Base-by-base conservation (phyloP, 164 flowering plant genomes). In the Magnolia sinica region DNA sequence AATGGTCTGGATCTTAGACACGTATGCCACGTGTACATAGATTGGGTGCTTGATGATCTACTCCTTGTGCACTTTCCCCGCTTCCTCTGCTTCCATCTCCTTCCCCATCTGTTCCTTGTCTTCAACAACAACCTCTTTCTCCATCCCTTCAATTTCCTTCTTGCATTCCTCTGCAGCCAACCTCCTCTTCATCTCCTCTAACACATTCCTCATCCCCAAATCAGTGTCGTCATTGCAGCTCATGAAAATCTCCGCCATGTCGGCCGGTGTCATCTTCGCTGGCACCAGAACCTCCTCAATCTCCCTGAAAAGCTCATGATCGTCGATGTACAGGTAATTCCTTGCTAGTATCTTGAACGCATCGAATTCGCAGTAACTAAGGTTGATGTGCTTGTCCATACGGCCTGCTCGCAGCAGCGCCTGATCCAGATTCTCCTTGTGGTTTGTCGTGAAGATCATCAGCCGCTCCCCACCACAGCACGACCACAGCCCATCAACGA, bases 401-500 rank as follows among this genome's bases (percentile, higher is more conserved):
- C 85, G 64, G 4, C 85, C 85, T 0, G 85, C 61, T 27, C 85
- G 70, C 61, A 83, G 63, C 73, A 83, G 61, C 0, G 83, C 85
- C 7, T 31, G 71, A 14, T 83, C 85, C 22, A 83, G 83, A 70
- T 80, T 83, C 70, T 83, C 85, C 75, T 78, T 80, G 63, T 83
- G 78, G 50, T 83, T 83, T 0, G 85, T 83, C 13, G 85, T 83
- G 29, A 83, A 83, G 61, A 83, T 83, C 58, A 83, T 83, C 59
- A 83, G 31, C 70, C 81, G 71, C 72, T 83, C 85, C 11, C 81
- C 81, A 9, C 81, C 85, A 74, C 85, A 83, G 7, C 79, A 83
- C 11, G 85, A 83, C 85, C 85, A 83, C 23, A 83, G 71, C 72
- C 85, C 85, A 79, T 83, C 85, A 3, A 83, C 83, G 45, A 83